Conservation (phyloP, 768 basidiomycete genomes). For the Suillus fuscotomentosus region DNA sequence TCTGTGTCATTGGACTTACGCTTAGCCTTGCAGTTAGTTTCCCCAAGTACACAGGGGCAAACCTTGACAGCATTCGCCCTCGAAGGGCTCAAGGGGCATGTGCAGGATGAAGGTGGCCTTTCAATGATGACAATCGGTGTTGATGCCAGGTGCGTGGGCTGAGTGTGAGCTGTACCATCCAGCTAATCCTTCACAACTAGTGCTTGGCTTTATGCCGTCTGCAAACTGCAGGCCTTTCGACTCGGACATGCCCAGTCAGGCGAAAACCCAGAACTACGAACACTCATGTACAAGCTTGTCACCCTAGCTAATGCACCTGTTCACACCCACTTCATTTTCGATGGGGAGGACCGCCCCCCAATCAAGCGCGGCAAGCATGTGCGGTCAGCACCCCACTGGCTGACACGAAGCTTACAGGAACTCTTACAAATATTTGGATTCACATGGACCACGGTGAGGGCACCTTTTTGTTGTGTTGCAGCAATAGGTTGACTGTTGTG, state of each 20-base stretch:
- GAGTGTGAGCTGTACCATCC: not conserved
- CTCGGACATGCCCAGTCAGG: constrained; percentile 26
- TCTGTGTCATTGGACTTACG: not conserved
- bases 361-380: constrained; percentile 39
- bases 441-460: constrained; percentile 26
- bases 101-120: not conserved
- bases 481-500: not conserved
- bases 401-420: constrained; percentile 22
- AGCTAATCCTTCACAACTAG: constrained; percentile 4
- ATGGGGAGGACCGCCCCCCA: constrained; percentile 42
- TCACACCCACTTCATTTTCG: constrained; percentile 48
- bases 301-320: constrained; percentile 36
- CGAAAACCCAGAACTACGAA: constrained; percentile 42
- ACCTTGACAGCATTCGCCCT: not conserved
- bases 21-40: not conserved
- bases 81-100: not conserved
- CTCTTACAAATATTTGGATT: constrained; percentile 44
- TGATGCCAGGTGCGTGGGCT: constrained; percentile 14
- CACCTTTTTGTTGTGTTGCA: not conserved
- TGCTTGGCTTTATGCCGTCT: constrained; percentile 10
- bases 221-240: constrained; percentile 3
- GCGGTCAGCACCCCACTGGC: constrained; percentile 27
- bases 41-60: not conserved
- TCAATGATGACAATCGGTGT: constrained; percentile 8
- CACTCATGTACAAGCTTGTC: constrained; percentile 43